Evolutionary conservation across 2,329 filamentous ascomycete genomes (phyloP).

Genomic region (Coleophoma crateriformis): DNA sequence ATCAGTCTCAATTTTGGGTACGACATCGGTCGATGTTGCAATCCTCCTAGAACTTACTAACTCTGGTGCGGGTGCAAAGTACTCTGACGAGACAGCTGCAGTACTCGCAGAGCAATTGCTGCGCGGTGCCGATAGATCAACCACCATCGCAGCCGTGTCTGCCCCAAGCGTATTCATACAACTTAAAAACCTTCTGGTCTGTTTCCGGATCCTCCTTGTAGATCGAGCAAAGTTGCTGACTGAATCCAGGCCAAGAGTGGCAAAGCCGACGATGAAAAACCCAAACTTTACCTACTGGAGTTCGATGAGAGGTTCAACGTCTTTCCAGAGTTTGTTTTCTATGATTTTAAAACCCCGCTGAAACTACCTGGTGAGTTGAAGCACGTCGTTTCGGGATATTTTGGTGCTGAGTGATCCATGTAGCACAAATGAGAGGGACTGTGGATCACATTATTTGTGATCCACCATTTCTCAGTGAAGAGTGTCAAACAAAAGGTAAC

Average conservation of each 20-base stretch:
- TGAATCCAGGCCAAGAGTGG: slow-evolving; percentile 8
- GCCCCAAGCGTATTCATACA: slow-evolving; percentile 74
- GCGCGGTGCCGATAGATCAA: slow-evolving; percentile 48
- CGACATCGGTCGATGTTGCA: slow-evolving; percentile 14
- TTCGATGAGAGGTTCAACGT: slow-evolving; percentile 69
- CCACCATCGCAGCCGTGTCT: slow-evolving; percentile 63
- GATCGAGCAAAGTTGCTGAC: slow-evolving; percentile 1
- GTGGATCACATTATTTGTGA: slow-evolving; percentile 70
- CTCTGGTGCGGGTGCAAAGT: slow-evolving; percentile 36
- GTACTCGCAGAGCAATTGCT: slow-evolving; percentile 61
- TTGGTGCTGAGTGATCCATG: slow-evolving; percentile 1
- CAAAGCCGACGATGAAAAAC: slow-evolving; percentile 34
- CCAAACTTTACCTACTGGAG: slow-evolving; percentile 63
- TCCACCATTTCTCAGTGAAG: slow-evolving; percentile 73
- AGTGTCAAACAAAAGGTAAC: slow-evolving; percentile 73
- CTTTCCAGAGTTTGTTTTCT: slow-evolving; percentile 68
- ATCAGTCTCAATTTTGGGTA: slow-evolving; percentile 80
- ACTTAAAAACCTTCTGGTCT: slow-evolving; percentile 63
- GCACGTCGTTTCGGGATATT: not conserved
- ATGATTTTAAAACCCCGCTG: slow-evolving; percentile 67
- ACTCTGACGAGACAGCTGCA: slow-evolving; percentile 65
- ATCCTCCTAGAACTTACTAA: not conserved
- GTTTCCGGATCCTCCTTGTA: slow-evolving; percentile 13
- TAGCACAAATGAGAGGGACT: slow-evolving; percentile 51
- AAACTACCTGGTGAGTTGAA: slow-evolving; percentile 49